Percentiles rank a stretch among this genome's conserved stretches.
Conservation (phyloP, 1,284 basidiomycete genomes). For the Heterobasidion parviporum region DNA sequence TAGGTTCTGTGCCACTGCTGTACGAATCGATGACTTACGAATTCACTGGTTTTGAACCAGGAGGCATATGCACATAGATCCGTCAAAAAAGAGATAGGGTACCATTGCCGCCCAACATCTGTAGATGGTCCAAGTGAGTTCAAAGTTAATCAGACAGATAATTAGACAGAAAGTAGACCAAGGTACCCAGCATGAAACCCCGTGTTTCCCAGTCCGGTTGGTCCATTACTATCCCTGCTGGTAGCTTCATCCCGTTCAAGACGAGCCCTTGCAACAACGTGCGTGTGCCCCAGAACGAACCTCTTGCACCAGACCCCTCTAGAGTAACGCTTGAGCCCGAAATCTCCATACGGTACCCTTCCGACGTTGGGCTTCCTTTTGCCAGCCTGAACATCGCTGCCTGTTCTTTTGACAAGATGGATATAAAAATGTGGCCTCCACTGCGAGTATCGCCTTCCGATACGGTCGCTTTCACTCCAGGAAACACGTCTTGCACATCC, state of each 20-base stretch:
- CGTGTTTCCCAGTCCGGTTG: slow-evolving; percentile 29
- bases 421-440: slow-evolving; percentile 19
- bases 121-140: background rate
- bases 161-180: background rate
- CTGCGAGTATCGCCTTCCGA: slow-evolving; percentile 8
- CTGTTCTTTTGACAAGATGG: slow-evolving; percentile 10
- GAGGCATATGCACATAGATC: slow-evolving; percentile 30
- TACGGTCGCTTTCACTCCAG: slow-evolving; percentile 9
- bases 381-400: slow-evolving; percentile 17
- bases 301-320: slow-evolving; percentile 23
- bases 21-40: slow-evolving; percentile 12
- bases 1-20: background rate
- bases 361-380: slow-evolving; percentile 23
- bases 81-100: slow-evolving; percentile 21
- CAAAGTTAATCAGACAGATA: background rate
- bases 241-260: slow-evolving; percentile 16
- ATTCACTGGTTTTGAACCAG: slow-evolving; percentile 29
- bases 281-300: slow-evolving; percentile 29
- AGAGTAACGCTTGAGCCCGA: slow-evolving; percentile 17
- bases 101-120: slow-evolving; percentile 29
- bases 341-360: slow-evolving; percentile 26
- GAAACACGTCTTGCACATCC: slow-evolving; percentile 20
- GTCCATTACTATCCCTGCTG: slow-evolving; percentile 22
- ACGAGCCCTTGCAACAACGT: slow-evolving; percentile 25
- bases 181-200: slow-evolving; percentile 28